These are phyloP conservation scores for Phytopythium kandeliae DNA, from an alignment of 352 stramenopile genomes.

Conservation along the genomic window DNA sequence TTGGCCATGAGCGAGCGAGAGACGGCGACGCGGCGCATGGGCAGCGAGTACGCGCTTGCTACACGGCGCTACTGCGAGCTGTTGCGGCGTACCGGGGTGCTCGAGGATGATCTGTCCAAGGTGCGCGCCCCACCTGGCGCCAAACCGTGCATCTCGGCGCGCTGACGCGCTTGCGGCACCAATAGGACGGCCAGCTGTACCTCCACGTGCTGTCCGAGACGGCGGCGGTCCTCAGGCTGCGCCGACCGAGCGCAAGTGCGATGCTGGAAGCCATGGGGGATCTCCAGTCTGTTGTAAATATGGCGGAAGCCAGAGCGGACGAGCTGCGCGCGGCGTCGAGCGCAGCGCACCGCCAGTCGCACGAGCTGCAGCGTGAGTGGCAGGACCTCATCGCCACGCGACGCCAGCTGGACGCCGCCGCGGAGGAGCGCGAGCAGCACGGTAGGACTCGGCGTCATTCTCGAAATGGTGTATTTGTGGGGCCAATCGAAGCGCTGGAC, in stretches of 20 bases:
- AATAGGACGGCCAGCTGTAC: conserved; percentile 38
- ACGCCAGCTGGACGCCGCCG: conserved; percentile 20
- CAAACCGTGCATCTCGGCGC: too few species aligned
- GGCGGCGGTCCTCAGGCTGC: conserved; percentile 30
- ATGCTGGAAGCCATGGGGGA: conserved; percentile 25
- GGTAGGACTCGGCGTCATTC: conserved; percentile 10
- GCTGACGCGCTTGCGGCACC: neutral
- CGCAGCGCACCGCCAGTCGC: conserved; percentile 9
- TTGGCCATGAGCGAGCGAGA: conserved; percentile 2
- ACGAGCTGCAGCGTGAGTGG: conserved; percentile 22
- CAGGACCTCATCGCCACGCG: conserved; percentile 21
- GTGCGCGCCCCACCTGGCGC: conserved; percentile 7
- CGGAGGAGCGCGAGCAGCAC: conserved; percentile 28
- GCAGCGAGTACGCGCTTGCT: conserved; percentile 28
- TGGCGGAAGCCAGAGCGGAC: neutral
- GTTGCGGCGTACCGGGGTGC: conserved; percentile 20
- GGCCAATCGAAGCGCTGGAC: neutral
- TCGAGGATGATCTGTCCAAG: conserved; percentile 41
- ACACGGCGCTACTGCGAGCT: conserved; percentile 24
- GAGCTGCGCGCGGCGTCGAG: conserved; percentile 6
- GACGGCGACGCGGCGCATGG: conserved; percentile 13
- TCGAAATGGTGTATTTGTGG: neutral
- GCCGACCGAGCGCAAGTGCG: conserved; percentile 29
- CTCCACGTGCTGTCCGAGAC: conserved; percentile 40
- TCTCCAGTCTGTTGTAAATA: conserved; percentile 14